These are phyloP conservation scores for Elongisporangium anandrum DNA, from an alignment of 352 stramenopile genomes.

Conservation along the genomic window DNA sequence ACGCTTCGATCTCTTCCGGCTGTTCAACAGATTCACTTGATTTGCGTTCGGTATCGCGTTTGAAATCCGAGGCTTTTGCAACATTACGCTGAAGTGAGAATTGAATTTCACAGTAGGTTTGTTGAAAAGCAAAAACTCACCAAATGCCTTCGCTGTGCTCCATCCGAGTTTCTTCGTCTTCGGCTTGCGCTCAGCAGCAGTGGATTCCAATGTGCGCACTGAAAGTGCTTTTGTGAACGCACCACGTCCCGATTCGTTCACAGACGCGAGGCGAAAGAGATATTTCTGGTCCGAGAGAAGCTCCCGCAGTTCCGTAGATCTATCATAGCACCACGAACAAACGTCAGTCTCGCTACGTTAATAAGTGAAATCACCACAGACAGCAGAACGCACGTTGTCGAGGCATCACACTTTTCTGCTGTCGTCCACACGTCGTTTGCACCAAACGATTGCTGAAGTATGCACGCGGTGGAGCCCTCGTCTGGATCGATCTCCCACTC, in stretches of 20 bases:
- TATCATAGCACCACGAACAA: no score
- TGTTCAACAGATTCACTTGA: background rate
- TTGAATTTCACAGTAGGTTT: no score
- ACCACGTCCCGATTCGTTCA: background rate
- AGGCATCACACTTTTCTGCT: constrained; percentile 13
- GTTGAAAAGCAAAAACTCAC: background rate
- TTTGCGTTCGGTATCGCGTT: background rate
- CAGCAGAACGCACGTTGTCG: constrained; percentile 5
- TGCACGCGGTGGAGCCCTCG: constrained; percentile 5
- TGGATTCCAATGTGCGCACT: background rate
- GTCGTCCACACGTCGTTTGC: constrained; percentile 19
- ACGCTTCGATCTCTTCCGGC: background rate
- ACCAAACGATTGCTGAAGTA: constrained; percentile 23
- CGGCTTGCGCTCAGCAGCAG: background rate
- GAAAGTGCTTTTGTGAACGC: background rate
- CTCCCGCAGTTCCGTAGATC: background rate
- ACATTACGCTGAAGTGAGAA: no score
- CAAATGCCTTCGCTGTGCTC: background rate
- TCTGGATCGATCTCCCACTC: constrained; percentile 12
- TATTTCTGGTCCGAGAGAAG: constrained; percentile 2
- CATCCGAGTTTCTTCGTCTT: background rate
- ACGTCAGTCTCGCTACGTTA: no score
- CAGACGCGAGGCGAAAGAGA: constrained; percentile 11
- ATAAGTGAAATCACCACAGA: background rate
- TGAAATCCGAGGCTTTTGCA: background rate